Evolutionary conservation across 306 rosid species (phyloP).

Genomic region (Pterocarpus santalinus): DNA sequence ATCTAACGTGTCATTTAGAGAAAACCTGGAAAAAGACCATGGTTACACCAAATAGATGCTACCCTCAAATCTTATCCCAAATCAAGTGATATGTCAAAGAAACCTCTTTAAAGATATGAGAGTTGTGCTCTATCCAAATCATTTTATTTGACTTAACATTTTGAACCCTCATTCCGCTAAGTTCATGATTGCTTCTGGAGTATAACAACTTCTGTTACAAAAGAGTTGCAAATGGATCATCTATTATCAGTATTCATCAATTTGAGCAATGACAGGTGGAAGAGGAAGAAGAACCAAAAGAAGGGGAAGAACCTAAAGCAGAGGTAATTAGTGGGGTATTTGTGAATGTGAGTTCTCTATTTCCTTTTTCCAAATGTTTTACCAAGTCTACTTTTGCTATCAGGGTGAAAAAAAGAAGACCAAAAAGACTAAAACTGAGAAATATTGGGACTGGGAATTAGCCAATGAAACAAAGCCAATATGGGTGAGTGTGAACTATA

Average conservation of each 20-base stretch:
- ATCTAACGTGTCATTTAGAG: too few relatives aligned
- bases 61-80: too few relatives aligned
- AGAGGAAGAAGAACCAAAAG: slow-evolving; percentile 96
- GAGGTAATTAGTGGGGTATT: slow-evolving; percentile 62
- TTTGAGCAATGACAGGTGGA: slow-evolving; percentile 74
- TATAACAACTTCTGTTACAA: too few relatives aligned
- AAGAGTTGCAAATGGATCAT: background rate
- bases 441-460: slow-evolving; percentile 98
- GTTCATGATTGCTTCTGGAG: background rate
- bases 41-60: too few relatives aligned
- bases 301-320: slow-evolving; percentile 84
- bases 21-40: too few relatives aligned
- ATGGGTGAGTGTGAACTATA: slow-evolving; percentile 78
- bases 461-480: slow-evolving; percentile 95
- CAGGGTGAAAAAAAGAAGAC: slow-evolving; percentile 84
- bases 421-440: slow-evolving; percentile 83
- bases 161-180: background rate
- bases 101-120: too few relatives aligned
- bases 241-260: slow-evolving; percentile 7
- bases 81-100: too few relatives aligned
- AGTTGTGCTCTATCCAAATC: too few relatives aligned
- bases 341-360: slow-evolving; percentile 6
- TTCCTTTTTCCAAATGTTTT: slow-evolving; percentile 8
- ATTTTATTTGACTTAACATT: background rate
- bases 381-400: slow-evolving; percentile 29